Evolutionary conservation across 169 alveolate species (phyloP).

Genomic region (Eimeria praecox): DNA sequence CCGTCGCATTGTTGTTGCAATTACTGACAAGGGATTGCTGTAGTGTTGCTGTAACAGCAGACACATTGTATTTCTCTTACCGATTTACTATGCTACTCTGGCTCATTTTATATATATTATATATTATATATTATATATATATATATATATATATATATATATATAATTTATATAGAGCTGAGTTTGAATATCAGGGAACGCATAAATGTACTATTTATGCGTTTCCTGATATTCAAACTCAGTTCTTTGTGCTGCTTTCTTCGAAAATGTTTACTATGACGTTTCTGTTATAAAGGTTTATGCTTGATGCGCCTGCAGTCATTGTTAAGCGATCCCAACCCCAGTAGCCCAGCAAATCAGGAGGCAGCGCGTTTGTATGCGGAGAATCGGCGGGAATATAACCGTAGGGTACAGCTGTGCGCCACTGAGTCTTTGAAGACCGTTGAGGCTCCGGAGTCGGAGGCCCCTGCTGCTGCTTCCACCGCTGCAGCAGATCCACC

Average conservation of each 20-base stretch:
- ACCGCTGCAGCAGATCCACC: neutral
- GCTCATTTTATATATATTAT: too few species aligned
- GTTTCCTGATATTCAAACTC: neutral
- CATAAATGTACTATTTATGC: too few species aligned
- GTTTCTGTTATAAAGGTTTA: neutral
- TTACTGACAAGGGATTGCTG: neutral
- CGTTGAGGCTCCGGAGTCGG: slow-evolving; percentile 41
- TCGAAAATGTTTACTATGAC: neutral
- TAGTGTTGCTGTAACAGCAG: neutral
- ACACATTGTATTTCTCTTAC: too few species aligned
- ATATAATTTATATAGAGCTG: too few species aligned
- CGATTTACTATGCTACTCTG: too few species aligned
- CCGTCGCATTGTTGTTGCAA: too few species aligned
- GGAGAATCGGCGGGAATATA: slow-evolving; percentile 93
- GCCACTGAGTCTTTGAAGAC: slow-evolving; percentile 79
- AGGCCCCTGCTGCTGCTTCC: neutral
- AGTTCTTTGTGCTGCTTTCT: neutral
- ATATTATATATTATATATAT: too few species aligned
- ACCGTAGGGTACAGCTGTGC: slow-evolving; percentile 82
- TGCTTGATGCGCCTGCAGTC: slow-evolving; percentile 88
- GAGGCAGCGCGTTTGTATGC: slow-evolving; percentile 97
- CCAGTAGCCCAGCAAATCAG: slow-evolving; percentile 98
- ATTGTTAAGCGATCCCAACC: slow-evolving; percentile 98
- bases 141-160: too few species aligned
- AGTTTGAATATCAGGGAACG: too few species aligned